Conservation (phyloP, 805 yeast species). For the Candida gorgasii region DNA sequence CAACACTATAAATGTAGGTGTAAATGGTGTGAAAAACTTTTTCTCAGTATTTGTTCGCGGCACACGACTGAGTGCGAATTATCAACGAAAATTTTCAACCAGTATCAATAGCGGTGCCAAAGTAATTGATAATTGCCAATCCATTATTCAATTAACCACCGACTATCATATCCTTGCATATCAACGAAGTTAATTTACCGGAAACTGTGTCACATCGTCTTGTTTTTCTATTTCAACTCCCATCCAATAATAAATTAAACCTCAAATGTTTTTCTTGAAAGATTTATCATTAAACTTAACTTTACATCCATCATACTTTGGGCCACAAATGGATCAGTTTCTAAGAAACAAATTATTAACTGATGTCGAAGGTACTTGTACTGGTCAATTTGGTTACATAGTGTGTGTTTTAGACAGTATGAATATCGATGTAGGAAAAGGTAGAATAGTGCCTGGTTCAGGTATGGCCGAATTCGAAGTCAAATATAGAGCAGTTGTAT, state of each 20-base stretch:
- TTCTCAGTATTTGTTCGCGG: background rate
- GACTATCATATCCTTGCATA: background rate
- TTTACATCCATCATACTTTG: conserved; percentile 95
- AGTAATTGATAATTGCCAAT: background rate
- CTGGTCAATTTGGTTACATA: conserved; percentile 98
- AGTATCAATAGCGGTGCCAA: conserved; percentile 1
- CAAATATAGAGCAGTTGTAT: conserved; percentile 92
- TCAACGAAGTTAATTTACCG: no score
- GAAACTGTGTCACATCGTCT: no score
- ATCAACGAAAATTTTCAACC: conserved; percentile 4
- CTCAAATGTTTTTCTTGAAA: conserved; percentile 52
- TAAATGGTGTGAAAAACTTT: background rate
- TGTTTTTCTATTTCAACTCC: no score
- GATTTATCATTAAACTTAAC: conserved; percentile 90
- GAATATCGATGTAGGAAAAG: conserved; percentile 93
- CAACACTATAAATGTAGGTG: background rate
- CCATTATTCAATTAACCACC: background rate
- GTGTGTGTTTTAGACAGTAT: conserved; percentile 94
- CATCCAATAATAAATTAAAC: no score
- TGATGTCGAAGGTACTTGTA: conserved; percentile 98
- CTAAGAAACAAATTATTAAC: conserved; percentile 85
- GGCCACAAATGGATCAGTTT: conserved; percentile 96
- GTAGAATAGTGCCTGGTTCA: conserved; percentile 83
- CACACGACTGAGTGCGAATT: conserved; percentile 5
- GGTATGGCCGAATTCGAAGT: conserved; percentile 98